Conservation (phyloP, 129 eudicot genomes). For the Artemisia tridentata region DNA sequence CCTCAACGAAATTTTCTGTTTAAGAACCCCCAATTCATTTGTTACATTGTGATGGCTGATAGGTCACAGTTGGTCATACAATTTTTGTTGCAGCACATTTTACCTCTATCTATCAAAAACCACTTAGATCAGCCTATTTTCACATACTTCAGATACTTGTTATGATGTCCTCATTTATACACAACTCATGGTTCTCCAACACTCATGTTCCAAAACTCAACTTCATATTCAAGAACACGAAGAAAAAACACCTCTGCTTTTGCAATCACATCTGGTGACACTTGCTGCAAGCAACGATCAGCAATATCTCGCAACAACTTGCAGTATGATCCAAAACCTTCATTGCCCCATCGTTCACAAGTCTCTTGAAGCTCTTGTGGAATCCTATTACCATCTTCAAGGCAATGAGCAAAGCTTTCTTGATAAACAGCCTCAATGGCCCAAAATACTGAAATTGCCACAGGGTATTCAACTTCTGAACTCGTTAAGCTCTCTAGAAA, state of each 20-base stretch:
- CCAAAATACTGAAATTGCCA: conserved; percentile 74
- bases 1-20: too few relatives aligned
- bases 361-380: conserved; percentile 75
- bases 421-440: conserved; percentile 75
- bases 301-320: conserved; percentile 47
- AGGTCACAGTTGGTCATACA: neutral
- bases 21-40: too few relatives aligned
- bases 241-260: conserved; percentile 61
- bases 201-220: conserved; percentile 92
- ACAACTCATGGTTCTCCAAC: conserved; percentile 20
- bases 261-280: conserved; percentile 42
- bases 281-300: conserved; percentile 51
- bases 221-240: conserved; percentile 66
- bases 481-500: conserved; percentile 65
- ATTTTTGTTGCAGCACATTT: neutral
- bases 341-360: conserved; percentile 81
- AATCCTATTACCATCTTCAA: conserved; percentile 54
- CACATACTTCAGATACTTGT: neutral
- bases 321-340: conserved; percentile 65
- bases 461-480: conserved; percentile 54
- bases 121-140: too few relatives aligned
- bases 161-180: neutral
- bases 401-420: conserved; percentile 83
- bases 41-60: too few relatives aligned
- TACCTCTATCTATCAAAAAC: neutral